Evolutionary conservation across 75 land plant genomes (phyloP).

Genomic region (Chamaecyparis obtusa): DNA sequence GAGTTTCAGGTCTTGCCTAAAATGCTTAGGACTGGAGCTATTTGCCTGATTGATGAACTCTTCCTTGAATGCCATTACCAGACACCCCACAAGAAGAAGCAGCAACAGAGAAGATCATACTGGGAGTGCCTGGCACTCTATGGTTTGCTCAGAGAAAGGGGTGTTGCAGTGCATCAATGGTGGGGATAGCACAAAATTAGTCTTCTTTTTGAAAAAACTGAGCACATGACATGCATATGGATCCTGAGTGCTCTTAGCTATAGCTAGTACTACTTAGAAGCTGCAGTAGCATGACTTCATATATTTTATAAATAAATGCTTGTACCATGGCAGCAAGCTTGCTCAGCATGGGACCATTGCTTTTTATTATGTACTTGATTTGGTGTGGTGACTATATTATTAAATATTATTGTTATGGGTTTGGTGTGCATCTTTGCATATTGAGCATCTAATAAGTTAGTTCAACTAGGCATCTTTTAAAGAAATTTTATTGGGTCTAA

Average conservation of each 20-base stretch:
- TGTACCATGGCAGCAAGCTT: neutral
- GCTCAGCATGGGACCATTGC: neutral
- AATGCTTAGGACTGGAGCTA: constrained; percentile 48
- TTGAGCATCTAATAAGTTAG: too few relatives aligned
- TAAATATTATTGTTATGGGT: neutral
- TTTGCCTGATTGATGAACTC: constrained; percentile 76
- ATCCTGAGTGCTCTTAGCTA: too few relatives aligned
- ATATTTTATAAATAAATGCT: neutral
- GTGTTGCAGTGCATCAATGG: constrained; percentile 93
- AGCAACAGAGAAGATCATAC: constrained; percentile 33
- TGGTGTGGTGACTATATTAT: neutral
- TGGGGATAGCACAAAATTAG: constrained; percentile 34
- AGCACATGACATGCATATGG: too few relatives aligned
- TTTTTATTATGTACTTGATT: neutral
- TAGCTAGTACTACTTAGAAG: neutral
- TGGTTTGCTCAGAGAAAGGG: constrained; percentile 54
- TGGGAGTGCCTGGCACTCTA: constrained; percentile 77
- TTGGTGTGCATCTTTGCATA: too few relatives aligned
- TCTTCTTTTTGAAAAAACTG: too few relatives aligned
- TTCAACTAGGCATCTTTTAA: too few relatives aligned
- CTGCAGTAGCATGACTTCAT: neutral
- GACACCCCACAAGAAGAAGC: constrained; percentile 21
- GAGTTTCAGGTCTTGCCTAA: constrained; percentile 62
- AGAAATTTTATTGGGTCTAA: too few relatives aligned
- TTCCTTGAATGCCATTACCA: constrained; percentile 76